Evolutionary conservation across 768 basidiomycete genomes (phyloP).

Genomic region (Boletus insuetus): DNA sequence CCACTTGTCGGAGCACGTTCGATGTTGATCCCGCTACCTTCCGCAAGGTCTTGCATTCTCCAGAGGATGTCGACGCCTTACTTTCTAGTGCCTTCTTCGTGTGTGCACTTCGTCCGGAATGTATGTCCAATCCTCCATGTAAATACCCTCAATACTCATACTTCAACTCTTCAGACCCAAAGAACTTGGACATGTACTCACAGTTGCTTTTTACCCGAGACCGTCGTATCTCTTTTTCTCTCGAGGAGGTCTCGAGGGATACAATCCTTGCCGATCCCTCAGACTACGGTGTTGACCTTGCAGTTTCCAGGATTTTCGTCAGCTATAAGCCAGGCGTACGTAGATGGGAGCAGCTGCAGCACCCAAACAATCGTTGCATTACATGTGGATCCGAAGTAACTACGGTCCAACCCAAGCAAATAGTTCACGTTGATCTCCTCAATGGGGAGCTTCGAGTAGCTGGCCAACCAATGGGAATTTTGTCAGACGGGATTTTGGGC

Average conservation of each 20-base stretch:
- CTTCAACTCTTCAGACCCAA: no score
- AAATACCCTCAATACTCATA: not conserved
- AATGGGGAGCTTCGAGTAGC: no score
- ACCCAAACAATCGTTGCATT: not conserved
- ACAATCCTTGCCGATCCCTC: not conserved
- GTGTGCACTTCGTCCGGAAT: conserved; percentile 7
- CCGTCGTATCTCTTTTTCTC: conserved; percentile 17
- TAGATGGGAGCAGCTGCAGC: conserved; percentile 5
- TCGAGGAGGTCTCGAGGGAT: conserved; percentile 10
- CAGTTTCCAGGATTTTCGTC: conserved; percentile 6
- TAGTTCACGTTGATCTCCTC: no score
- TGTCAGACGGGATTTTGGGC: no score
- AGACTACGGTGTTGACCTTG: conserved; percentile 12
- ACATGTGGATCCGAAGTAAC: no score
- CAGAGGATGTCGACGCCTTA: not conserved
- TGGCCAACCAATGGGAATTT: no score
- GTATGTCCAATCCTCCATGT: not conserved
- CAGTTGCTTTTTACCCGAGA: conserved; percentile 19
- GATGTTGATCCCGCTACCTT: not conserved
- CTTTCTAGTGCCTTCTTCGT: conserved; percentile 26
- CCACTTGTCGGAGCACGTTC: not conserved
- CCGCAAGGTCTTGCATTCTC: not conserved
- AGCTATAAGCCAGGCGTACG: conserved; percentile 4
- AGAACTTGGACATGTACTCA: not conserved
- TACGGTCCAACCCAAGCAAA: no score